Conservation (phyloP, 2,329 filamentous ascomycete species). For the Neonectria neomacrospora region DNA sequence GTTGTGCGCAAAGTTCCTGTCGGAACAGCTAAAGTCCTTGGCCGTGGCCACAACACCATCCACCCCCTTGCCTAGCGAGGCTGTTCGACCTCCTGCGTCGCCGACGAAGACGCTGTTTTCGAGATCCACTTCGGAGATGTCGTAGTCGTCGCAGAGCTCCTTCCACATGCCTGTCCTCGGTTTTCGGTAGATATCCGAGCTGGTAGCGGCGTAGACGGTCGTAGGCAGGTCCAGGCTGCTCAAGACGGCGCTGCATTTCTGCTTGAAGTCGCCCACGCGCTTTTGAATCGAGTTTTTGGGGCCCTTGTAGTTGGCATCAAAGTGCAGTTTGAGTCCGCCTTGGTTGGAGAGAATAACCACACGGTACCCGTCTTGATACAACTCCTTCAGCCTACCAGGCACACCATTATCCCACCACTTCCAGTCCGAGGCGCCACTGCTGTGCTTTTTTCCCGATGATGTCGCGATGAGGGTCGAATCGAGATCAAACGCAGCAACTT, state of each 20-base stretch:
- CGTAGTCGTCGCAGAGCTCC: constrained; percentile 67
- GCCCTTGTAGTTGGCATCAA: constrained; percentile 72
- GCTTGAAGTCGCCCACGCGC: constrained; percentile 82
- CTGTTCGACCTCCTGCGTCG: constrained; percentile 77
- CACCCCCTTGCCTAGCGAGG: constrained; percentile 46
- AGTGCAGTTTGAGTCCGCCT: constrained; percentile 79
- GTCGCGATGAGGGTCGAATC: constrained; percentile 90
- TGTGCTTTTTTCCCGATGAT: constrained; percentile 82
- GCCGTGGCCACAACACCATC: constrained; percentile 41
- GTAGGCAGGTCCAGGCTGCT: constrained; percentile 78
- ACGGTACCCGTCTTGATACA: constrained; percentile 76
- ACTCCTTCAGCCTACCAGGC: constrained; percentile 71
- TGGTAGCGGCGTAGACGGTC: constrained; percentile 87
- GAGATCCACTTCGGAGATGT: constrained; percentile 73
- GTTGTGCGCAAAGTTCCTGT: constrained; percentile 86
- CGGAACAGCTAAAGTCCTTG: constrained; percentile 74
- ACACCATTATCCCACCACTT: constrained; percentile 89
- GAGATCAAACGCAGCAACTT: constrained; percentile 78
- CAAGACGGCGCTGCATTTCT: constrained; percentile 78
- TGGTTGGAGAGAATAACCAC: constrained; percentile 91
- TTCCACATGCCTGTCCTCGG: constrained; percentile 91
- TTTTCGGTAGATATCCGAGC: constrained; percentile 84
- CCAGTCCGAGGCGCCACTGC: constrained; percentile 81
- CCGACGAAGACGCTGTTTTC: constrained; percentile 85
- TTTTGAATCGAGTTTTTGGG: constrained; percentile 70